Evolutionary conservation across 352 stramenopile genomes (phyloP).

Genomic region (Pythium rhizo-oryzae): DNA sequence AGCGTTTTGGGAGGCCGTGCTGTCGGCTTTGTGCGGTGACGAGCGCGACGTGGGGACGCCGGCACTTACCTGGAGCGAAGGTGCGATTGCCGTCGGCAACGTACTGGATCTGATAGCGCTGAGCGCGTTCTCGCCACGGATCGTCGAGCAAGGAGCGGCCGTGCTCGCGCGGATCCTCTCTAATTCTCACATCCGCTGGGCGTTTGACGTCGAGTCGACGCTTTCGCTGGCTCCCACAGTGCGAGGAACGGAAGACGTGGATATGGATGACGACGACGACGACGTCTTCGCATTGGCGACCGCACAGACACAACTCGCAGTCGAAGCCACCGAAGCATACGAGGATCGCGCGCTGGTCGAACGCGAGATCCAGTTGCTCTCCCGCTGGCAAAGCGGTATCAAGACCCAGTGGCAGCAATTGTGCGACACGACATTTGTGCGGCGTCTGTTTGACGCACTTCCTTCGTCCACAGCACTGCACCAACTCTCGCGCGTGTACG

Average conservation of each 20-base stretch:
- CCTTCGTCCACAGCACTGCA: slow-evolving; percentile 16
- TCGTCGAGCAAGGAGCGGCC: slow-evolving; percentile 9
- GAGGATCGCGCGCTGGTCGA: neutral
- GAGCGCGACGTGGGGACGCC: neutral
- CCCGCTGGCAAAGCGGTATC: slow-evolving; percentile 23
- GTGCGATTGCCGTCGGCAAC: slow-evolving; percentile 23
- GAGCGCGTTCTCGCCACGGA: slow-evolving; percentile 5
- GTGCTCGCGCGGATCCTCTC: slow-evolving; percentile 13
- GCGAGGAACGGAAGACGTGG: slow-evolving; percentile 11
- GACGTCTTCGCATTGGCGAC: neutral
- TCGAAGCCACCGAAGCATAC: neutral
- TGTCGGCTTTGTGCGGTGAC: neutral
- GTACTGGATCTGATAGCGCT: slow-evolving; percentile 22
- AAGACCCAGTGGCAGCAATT: slow-evolving; percentile 52
- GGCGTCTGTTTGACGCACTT: slow-evolving; percentile 33
- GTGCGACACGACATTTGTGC: slow-evolving; percentile 45
- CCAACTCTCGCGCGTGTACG: slow-evolving; percentile 43
- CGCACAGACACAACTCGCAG: neutral
- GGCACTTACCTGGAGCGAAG: slow-evolving; percentile 14
- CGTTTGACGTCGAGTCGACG: slow-evolving; percentile 19
- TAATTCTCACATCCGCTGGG: slow-evolving; percentile 27
- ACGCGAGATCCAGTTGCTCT: slow-evolving; percentile 12
- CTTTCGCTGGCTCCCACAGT: neutral
- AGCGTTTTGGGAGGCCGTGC: slow-evolving; percentile 18
- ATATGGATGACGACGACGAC: slow-evolving; percentile 30